phyloP scores from a whole-genome alignment of 2,329 filamentous ascomycete species.

The Alternaria panax region DNA sequence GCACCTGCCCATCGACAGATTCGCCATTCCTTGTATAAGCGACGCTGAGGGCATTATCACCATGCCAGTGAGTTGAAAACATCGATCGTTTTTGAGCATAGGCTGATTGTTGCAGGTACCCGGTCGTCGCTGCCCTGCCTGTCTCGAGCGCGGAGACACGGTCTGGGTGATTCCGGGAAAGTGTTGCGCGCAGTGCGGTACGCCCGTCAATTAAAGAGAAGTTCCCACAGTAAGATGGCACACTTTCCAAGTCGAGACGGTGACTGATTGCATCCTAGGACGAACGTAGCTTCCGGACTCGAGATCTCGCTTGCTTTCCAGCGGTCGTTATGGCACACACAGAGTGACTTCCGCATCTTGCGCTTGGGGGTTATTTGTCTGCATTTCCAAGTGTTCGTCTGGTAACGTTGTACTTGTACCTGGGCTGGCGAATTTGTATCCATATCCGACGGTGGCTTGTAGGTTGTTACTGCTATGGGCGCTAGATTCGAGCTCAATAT shows the following conservation, averaged over 20 bases:
- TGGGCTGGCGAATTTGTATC: not conserved
- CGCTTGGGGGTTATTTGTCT: constrained; percentile 23
- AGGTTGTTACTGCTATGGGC: not conserved
- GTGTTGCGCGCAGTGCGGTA: constrained; percentile 50
- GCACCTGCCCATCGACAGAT: constrained; percentile 32
- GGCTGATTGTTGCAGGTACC: constrained; percentile 42
- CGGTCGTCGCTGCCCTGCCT: constrained; percentile 50
- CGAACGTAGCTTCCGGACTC: constrained; percentile 7
- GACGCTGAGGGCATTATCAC: constrained; percentile 42
- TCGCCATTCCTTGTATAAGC: constrained; percentile 38
- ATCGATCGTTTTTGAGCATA: not conserved
- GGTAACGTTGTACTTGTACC: constrained; percentile 10
- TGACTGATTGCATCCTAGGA: constrained; percentile 11
- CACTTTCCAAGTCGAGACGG: not conserved
- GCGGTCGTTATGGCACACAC: constrained; percentile 12
- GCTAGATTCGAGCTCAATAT: not conserved
- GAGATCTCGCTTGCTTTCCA: constrained; percentile 13
- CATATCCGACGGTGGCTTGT: not conserved
- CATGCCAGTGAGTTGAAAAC: constrained; percentile 41
- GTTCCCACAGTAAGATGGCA: constrained; percentile 7
- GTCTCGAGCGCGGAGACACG: constrained; percentile 50
- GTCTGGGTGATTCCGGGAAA: constrained; percentile 53
- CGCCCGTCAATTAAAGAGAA: constrained; percentile 46
- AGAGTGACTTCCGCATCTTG: constrained; percentile 22
- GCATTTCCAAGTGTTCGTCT: constrained; percentile 31